Evolutionary conservation across 441 rosid genomes (phyloP), one percentile per base, ranked within the genome.

Genomic region (Brassica hybrid): DNA sequence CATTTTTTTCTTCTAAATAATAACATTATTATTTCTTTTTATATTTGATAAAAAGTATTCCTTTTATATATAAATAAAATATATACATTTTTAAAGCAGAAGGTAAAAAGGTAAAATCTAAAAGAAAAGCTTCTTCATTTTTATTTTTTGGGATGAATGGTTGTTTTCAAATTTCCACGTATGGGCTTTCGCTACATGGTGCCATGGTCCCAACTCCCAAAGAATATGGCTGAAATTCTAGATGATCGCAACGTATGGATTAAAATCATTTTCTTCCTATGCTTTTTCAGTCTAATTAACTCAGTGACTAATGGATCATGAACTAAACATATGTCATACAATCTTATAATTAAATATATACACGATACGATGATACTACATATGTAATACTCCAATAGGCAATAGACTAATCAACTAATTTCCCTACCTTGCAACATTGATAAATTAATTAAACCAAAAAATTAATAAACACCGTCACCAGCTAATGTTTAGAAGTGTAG

Each of bases 131-230:
- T 43, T 34, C 38, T 34, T 34, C 38, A 7, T 6, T 34, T 34
- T 34, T 7, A 0, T 34, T 6, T 34, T 34, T 34, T 54, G 38
- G 56, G 54, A 38, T 54, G 41, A 21, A 65, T 54, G 65, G 71
- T 34, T 36, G 56, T 56, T 34, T 65, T 62, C 60, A 27, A 27
- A 27, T 73, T 65, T 63, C 61, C 63, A 64, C 76, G 36, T 50
- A 60, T 61, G 58, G 4, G 75, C 27, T 45, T 48, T 72, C 30
- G 52, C 52, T 45, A 45, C 52, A 45, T 45, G 48, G 48, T 41
- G 48, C 71, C 1, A 50, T 63, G 76, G 63, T 73, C 69, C 62
- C 71, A 10, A 27, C 32, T 27, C 32, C 32, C 32, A 32, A 65
- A 50, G 57, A 56, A 13, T 36, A 65, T 38, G 59, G 65, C 25